Evolutionary conservation across 2,329 filamentous ascomycete species (phyloP), one percentile per base, ranked within the genome.

Genomic region (Nemania sp.): DNA sequence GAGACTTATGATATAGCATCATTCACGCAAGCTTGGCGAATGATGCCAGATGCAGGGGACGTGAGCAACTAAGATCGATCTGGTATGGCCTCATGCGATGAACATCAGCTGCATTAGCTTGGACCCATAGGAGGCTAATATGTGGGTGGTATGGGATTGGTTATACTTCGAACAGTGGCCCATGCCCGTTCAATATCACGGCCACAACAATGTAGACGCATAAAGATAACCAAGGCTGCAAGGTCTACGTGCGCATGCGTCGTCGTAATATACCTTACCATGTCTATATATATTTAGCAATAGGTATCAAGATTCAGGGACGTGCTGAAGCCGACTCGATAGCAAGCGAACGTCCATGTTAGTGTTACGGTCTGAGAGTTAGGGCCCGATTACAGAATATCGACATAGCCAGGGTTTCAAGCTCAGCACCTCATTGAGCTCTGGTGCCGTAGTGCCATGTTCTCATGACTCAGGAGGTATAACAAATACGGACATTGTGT

Each of bases 81-180:
- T 2, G 13, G 57, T 12, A 45, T 54, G 17, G 45, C 51, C 39
- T 50, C 37, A 50, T 59, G 57, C 46, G 50, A 17, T 17, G 50
- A 59, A 59, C 57, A 45, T 54, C 11, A 50, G 57, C 50, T 54
- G 39, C 50, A 48, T 49, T 49, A 43, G 56, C 20, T 51, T 11
- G 39, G 32, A 34, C 18, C 18, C 20, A 39, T 18, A 25, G 12
- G 43, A 46, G 43, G 12, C 20, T 21, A 29, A 42, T 18, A 18
- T 42, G 39, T 42, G 39, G 39, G 17, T 18, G n/a, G 5, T 9
- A 17, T 5, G 5, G 15, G 15, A 7, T 42, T 7, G 3, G 25
- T 29, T 7, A 4, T n/a, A n/a, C n/a, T n/a, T n/a, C n/a, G n/a
- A n/a, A n/a, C n/a, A n/a, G n/a, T 29, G 25, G 25, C 25, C 25